These are phyloP conservation scores for Pythium chondricola DNA, from an alignment of 352 stramenopile species.

Conservation along the genomic window DNA sequence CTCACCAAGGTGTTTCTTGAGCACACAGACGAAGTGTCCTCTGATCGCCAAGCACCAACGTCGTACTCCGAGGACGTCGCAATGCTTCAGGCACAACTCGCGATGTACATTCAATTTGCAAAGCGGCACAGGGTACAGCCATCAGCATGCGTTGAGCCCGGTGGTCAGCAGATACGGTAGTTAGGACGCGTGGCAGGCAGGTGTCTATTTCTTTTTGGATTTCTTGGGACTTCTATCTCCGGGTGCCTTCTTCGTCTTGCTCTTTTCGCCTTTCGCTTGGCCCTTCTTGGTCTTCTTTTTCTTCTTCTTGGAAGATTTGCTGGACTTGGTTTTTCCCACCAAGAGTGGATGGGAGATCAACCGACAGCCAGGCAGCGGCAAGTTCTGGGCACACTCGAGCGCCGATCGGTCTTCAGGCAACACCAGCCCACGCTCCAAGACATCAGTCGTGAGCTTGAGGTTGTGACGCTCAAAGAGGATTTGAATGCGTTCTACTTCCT, in stretches of 20 bases:
- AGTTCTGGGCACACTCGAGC: constrained; percentile 41
- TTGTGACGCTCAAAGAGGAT: constrained; percentile 48
- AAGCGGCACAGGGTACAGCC: background rate
- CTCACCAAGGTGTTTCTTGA: too few species aligned
- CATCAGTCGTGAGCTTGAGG: constrained; percentile 26
- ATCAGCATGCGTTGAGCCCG: too few species aligned
- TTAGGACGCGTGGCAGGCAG: background rate
- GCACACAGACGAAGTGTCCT: too few species aligned
- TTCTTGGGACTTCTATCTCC: background rate
- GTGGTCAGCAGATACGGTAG: background rate
- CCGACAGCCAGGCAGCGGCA: constrained; percentile 40
- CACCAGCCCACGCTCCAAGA: constrained; percentile 49
- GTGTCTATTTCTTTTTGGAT: background rate
- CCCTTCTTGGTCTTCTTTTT: constrained; percentile 41
- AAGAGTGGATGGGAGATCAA: constrained; percentile 44
- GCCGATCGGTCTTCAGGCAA: constrained; percentile 49
- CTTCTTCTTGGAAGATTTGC: constrained; percentile 30
- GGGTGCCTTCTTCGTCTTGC: constrained; percentile 22
- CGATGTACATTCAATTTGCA: constrained; percentile 24
- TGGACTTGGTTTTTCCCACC: constrained; percentile 26
- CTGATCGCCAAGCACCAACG: background rate
- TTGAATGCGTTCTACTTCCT: constrained; percentile 64
- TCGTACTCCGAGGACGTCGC: background rate
- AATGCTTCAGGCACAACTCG: constrained; percentile 17
- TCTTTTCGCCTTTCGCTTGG: constrained; percentile 26